Evolutionary conservation across 306 rosid species (phyloP).

Genomic region (Adenanthera pavonina): DNA sequence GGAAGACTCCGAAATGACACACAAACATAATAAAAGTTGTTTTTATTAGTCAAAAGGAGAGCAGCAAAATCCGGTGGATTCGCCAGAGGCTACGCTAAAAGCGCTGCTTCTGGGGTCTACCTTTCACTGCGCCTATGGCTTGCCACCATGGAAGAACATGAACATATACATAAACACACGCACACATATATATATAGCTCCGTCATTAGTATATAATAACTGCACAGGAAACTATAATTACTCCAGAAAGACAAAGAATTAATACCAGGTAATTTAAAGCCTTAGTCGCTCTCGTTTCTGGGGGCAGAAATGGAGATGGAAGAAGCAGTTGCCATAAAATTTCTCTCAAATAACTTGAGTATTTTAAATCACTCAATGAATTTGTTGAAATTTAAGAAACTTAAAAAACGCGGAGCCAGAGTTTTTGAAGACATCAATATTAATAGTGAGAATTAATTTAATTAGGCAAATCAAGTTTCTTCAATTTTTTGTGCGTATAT

Average conservation of each 20-base stretch:
- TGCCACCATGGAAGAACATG: background rate
- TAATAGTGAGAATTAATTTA: background rate
- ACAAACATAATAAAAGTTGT: background rate
- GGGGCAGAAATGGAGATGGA: background rate
- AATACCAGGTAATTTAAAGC: background rate
- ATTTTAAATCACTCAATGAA: background rate
- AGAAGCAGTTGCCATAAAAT: background rate
- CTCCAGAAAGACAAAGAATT: background rate
- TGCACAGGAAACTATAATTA: background rate
- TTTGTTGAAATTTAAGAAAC: background rate
- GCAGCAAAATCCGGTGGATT: background rate
- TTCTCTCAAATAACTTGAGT: background rate
- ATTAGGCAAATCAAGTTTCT: background rate
- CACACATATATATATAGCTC: background rate
- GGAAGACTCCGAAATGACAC: background rate
- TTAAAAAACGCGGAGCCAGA: background rate
- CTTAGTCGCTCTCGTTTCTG: background rate
- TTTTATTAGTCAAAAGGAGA: background rate
- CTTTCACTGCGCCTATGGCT: background rate
- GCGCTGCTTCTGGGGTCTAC: background rate
- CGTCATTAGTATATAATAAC: background rate
- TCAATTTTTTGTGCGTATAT: too few species aligned
- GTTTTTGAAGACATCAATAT: background rate
- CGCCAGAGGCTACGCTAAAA: background rate
- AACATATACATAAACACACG: too few species aligned